Conservation (phyloP, 2,329 filamentous ascomycete genomes). For the Westerdykella aurantiaca region DNA sequence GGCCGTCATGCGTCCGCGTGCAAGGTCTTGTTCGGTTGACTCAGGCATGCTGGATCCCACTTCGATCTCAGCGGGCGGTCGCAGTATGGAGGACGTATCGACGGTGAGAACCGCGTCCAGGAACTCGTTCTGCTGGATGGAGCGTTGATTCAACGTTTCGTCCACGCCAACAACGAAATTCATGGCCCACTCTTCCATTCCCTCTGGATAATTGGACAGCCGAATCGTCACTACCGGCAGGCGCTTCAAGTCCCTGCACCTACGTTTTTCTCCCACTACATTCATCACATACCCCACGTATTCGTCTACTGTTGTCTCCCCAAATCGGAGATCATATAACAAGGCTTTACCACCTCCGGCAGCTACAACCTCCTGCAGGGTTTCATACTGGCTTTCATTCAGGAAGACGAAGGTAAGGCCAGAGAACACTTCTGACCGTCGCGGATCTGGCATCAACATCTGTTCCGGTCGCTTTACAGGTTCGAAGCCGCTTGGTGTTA, state of each 20-base stretch:
- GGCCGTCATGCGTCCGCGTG: slow-evolving; percentile 3
- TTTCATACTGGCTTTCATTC: slow-evolving; percentile 67
- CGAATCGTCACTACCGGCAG: slow-evolving; percentile 75
- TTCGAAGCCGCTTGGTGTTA: slow-evolving; percentile 72
- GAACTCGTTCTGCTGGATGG: slow-evolving; percentile 86
- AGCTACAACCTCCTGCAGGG: slow-evolving; percentile 66
- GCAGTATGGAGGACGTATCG: slow-evolving; percentile 66
- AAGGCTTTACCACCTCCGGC: slow-evolving; percentile 79
- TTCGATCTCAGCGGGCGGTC: slow-evolving; percentile 50
- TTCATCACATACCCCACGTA: slow-evolving; percentile 72
- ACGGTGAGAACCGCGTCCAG: slow-evolving; percentile 81
- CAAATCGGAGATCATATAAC: slow-evolving; percentile 55
- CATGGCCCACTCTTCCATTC: slow-evolving; percentile 60
- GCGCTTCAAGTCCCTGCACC: slow-evolving; percentile 58
- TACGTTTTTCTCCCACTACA: slow-evolving; percentile 66
- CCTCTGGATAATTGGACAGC: slow-evolving; percentile 46
- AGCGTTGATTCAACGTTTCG: slow-evolving; percentile 67
- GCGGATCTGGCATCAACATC: slow-evolving; percentile 65
- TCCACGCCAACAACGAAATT: slow-evolving; percentile 66
- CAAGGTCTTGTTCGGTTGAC: slow-evolving; percentile 2
- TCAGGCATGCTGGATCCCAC: slow-evolving; percentile 15
- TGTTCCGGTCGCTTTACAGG: slow-evolving; percentile 61
- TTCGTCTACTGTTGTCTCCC: slow-evolving; percentile 64
- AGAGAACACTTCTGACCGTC: slow-evolving; percentile 67
- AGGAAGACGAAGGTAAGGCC: slow-evolving; percentile 89